phyloP scores from a whole-genome alignment of 768 basidiomycete genomes.

The Royoungia palumana region DNA sequence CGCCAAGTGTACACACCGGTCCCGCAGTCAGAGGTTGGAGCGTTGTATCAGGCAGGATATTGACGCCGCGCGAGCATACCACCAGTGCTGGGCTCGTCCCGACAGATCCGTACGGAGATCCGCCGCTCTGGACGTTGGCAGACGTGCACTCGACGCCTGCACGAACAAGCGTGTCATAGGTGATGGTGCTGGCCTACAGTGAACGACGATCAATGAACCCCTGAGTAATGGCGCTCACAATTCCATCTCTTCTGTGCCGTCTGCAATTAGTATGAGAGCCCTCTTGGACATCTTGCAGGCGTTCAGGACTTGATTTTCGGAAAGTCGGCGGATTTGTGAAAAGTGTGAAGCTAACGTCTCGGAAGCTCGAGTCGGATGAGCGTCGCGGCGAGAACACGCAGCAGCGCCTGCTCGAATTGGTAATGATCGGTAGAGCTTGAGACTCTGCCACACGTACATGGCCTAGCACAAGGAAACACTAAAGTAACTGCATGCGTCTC shows the following conservation, averaged over 20 bases:
- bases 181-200: conserved; percentile 45
- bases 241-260: conserved; percentile 89
- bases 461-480: not conserved
- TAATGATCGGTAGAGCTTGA: not conserved
- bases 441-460: conserved; percentile 1
- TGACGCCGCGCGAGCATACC: conserved; percentile 69
- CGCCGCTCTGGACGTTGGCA: conserved; percentile 50
- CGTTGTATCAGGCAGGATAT: conserved; percentile 62
- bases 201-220: not conserved
- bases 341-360: not conserved
- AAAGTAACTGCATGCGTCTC: too few species aligned
- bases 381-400: not conserved
- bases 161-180: conserved; percentile 79
- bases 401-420: not conserved
- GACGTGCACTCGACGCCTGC: conserved; percentile 67
- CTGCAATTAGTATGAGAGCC: conserved; percentile 70
- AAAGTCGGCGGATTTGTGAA: conserved; percentile 1
- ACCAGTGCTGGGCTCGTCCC: conserved; percentile 45
- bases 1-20: conserved; percentile 39
- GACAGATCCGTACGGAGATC: conserved; percentile 22
- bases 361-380: not conserved
- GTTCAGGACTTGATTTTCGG: not conserved
- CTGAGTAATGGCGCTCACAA: conserved; percentile 50
- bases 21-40: conserved; percentile 45
- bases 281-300: conserved; percentile 25